Percentiles rank a stretch among this genome's conserved stretches.
phyloP scores from a whole-genome alignment of 495 filamentous ascomycete genomes.

The Schizothecium vesticola region DNA sequence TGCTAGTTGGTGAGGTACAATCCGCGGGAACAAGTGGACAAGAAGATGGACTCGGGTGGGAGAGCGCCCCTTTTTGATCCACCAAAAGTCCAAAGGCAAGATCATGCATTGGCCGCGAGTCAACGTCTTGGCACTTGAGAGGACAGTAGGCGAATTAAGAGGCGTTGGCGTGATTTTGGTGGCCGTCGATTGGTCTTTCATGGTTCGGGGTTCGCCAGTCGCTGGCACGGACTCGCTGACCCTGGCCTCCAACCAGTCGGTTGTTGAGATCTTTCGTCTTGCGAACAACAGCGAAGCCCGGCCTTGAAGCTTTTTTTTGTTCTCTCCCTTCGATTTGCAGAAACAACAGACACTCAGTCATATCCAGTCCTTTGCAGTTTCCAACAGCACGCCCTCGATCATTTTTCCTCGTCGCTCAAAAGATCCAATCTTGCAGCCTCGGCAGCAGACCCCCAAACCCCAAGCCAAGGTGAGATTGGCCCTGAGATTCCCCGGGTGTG shows the following conservation, averaged over 20 bases:
- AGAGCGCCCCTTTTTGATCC: background rate
- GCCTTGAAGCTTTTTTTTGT: conserved; percentile 10
- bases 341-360: background rate
- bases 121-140: conserved; percentile 6
- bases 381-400: background rate
- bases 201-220: conserved; percentile 5
- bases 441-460: background rate
- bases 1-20: background rate
- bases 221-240: background rate
- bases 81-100: background rate
- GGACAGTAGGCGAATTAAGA: conserved; percentile 16
- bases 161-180: conserved; percentile 8
- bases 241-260: background rate
- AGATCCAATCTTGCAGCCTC: background rate
- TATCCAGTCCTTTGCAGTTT: background rate
- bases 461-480: background rate
- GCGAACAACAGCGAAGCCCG: background rate
- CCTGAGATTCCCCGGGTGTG: background rate
- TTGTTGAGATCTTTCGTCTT: background rate
- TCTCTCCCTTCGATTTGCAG: conserved; percentile 11
- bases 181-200: conserved; percentile 13
- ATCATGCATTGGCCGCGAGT: conserved; percentile 6
- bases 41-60: background rate
- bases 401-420: background rate
- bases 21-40: background rate